Conservation (phyloP, 805 yeast species). For the Wickerhamiella lipophila region DNA sequence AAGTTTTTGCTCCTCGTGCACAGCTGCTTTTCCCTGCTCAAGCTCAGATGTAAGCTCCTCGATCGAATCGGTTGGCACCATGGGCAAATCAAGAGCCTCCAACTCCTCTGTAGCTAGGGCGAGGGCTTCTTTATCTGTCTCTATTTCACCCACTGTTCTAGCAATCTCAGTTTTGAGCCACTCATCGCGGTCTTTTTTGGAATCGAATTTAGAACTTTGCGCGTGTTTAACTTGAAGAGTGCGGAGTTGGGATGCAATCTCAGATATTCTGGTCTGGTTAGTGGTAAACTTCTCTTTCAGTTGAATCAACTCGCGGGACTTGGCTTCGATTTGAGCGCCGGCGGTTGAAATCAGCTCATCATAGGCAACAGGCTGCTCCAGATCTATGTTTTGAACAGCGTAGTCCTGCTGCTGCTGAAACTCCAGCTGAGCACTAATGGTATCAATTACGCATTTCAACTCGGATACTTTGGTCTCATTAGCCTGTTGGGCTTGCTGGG, state of each 20-base stretch:
- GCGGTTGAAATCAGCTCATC: neutral
- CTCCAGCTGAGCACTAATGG: neutral
- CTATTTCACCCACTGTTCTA: neutral
- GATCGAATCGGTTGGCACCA: neutral
- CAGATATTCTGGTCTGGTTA: slow-evolving; percentile 13
- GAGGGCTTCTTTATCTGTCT: neutral
- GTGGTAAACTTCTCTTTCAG: slow-evolving; percentile 5
- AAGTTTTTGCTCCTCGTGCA: slow-evolving; percentile 20
- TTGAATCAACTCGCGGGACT: neutral
- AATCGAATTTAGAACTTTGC: slow-evolving; percentile 45
- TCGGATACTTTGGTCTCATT: slow-evolving; percentile 1
- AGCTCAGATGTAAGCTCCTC: slow-evolving; percentile 28
- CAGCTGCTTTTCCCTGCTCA: slow-evolving; percentile 21
- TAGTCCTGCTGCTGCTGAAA: neutral
- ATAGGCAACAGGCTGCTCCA: neutral
- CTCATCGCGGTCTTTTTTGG: slow-evolving; percentile 45
- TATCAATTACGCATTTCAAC: neutral
- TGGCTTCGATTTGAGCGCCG: neutral
- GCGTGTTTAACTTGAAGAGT: slow-evolving; percentile 58
- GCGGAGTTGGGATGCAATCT: slow-evolving; percentile 18
- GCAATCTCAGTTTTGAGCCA: slow-evolving; percentile 40
- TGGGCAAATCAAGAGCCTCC: slow-evolving; percentile 26
- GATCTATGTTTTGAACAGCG: neutral
- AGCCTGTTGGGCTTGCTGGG: neutral
- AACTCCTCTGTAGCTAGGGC: neutral